These are phyloP conservation scores for Neurospora pannonica DNA, from an alignment of 495 filamentous ascomycete genomes.

Conservation along the genomic window DNA sequence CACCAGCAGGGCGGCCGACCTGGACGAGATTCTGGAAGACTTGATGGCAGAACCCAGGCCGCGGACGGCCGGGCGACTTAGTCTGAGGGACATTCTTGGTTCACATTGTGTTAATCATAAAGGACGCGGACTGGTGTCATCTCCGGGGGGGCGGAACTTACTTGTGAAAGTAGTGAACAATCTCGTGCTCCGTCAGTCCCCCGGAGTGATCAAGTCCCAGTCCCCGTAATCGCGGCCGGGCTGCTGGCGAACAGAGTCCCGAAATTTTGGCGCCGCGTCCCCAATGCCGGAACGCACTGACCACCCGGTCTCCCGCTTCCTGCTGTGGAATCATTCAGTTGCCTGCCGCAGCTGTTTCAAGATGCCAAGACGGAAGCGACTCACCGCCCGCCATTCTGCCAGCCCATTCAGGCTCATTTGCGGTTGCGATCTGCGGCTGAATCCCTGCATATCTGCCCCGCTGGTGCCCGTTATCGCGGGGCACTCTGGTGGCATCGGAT, in stretches of 20 bases:
- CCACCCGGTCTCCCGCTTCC: background rate
- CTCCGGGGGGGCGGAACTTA: background rate
- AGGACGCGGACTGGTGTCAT: background rate
- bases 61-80: constrained; percentile 21
- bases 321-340: background rate
- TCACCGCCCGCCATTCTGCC: constrained; percentile 22
- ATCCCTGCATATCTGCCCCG: constrained; percentile 17
- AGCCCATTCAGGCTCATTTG: background rate
- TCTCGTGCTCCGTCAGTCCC: background rate
- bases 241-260: constrained; percentile 4
- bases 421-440: background rate
- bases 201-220: background rate
- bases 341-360: background rate
- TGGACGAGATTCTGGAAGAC: constrained; percentile 10
- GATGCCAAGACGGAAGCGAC: background rate
- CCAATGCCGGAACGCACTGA: background rate
- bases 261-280: constrained; percentile 20
- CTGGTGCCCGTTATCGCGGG: constrained; percentile 13
- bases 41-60: constrained; percentile 15
- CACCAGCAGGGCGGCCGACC: constrained; percentile 9
- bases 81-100: constrained; percentile 21
- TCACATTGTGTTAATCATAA: background rate
- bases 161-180: background rate
- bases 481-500: constrained; percentile 1
- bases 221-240: background rate